Base-by-base conservation (phyloP, 495 filamentous ascomycete species). In the Paragyromitra xinjiangensis region DNA sequence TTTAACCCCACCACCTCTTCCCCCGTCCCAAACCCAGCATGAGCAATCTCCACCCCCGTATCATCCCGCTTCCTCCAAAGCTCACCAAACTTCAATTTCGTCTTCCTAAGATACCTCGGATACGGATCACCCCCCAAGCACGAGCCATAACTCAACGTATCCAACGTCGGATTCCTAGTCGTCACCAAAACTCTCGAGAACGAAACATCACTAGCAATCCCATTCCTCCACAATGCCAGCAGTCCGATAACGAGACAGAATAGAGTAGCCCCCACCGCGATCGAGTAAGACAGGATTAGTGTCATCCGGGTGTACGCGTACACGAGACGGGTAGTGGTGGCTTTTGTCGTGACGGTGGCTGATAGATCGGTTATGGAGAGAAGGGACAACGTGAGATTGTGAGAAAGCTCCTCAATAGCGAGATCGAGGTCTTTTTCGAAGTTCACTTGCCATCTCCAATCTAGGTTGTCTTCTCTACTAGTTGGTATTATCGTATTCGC, bases 331-430 rank as follows among this genome's bases (percentile, higher is more conserved):
- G 19, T 82, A 45, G 68, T 85, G 83, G 42, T 69, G 55, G 64
- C 19, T 6, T 68, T 69, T 0, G 69, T 40, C 22, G 74, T 68
- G n/a, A 83, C 66, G 1, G 80, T 72, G 11, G 53, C 11, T 11
- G 19, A 12, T 22, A 84, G 66, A 58, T 80, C 55, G 1, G 81
- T 71, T 37, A 84, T 83, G 39, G 66, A 74, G 3, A 84, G 75
- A 19, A 85, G 81, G 6, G 83, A 83, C 53, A 85, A 12, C 14
- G 84, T 64, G 67, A 85, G 81, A 53, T 85, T 82, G 45, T 84
- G 74, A 45, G 77, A 83, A 6, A 85, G 40, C 1, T 65, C 62
- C 68, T 80, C 8, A 78, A 82, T 55, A 78, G 81, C 62, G 1
- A 8, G n/a, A 24, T 22, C 14, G 8, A 65, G 39, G 9, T 65